Percentiles rank a stretch among this genome's conserved stretches.
Evolutionary conservation across 495 filamentous ascomycete genomes (phyloP).

Genomic region (Talaromyces wortmannii): DNA sequence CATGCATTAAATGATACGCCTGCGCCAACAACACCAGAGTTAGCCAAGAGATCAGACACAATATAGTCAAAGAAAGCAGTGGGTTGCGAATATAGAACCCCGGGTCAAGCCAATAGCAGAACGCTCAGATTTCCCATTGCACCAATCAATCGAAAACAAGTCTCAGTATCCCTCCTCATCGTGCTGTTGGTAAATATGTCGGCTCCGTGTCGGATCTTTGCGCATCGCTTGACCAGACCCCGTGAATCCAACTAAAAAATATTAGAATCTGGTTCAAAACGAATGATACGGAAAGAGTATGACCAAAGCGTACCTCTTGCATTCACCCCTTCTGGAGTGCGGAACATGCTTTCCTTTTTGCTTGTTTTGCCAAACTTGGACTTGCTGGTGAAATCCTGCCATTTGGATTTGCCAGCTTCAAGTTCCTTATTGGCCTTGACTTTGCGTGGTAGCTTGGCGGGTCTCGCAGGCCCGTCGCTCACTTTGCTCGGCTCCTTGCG

Average conservation of each 20-base stretch:
- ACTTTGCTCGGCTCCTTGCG: constrained; percentile 60
- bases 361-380: constrained; percentile 63
- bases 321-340: constrained; percentile 77
- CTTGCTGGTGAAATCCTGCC: constrained; percentile 85
- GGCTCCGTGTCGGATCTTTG: constrained; percentile 75
- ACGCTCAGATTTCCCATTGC: background rate
- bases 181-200: constrained; percentile 78
- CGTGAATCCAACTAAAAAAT: constrained; percentile 75
- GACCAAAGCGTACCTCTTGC: constrained; percentile 60
- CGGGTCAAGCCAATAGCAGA: background rate
- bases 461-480: constrained; percentile 57
- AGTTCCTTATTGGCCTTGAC: constrained; percentile 86
- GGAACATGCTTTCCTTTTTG: constrained; percentile 97
- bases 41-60: constrained; percentile 22
- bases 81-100: constrained; percentile 7
- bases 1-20: constrained; percentile 12
- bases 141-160: background rate
- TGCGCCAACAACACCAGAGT: constrained; percentile 24
- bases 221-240: constrained; percentile 92
- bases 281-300: constrained; percentile 2
- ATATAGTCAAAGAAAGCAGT: background rate
- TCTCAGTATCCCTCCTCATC: constrained; percentile 59
- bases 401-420: constrained; percentile 85
- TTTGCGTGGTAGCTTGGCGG: constrained; percentile 66
- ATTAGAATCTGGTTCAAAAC: too few species aligned